phyloP scores from a whole-genome alignment of 495 filamentous ascomycete genomes.

The Immersiella caudata region DNA sequence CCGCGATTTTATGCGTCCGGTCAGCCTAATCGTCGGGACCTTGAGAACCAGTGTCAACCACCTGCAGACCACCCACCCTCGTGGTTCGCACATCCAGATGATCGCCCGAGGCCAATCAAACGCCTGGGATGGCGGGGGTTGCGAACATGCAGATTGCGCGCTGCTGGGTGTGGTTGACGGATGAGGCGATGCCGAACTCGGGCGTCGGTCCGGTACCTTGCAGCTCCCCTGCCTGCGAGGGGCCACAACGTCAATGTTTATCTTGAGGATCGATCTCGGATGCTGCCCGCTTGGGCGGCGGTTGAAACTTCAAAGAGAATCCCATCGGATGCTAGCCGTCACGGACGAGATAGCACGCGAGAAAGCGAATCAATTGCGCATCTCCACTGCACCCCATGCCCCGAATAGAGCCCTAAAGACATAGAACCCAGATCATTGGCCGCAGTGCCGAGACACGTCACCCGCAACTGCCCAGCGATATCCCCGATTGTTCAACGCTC shows the following conservation, averaged over 20 bases:
- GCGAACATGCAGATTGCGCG: neutral
- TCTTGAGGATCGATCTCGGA: neutral
- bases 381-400: neutral
- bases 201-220: slow-evolving; percentile 4
- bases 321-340: neutral
- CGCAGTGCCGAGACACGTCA: neutral
- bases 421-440: neutral
- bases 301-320: neutral
- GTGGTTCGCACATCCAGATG: neutral
- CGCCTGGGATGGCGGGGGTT: slow-evolving; percentile 4
- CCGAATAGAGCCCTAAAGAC: neutral
- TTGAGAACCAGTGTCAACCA: neutral
- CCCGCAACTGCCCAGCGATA: neutral
- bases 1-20: slow-evolving; percentile 13
- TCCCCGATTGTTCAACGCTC: slow-evolving; percentile 1
- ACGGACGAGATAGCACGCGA: neutral
- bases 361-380: neutral
- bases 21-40: slow-evolving; percentile 4
- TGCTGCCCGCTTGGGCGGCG: neutral
- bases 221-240: neutral
- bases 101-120: slow-evolving; percentile 18
- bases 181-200: neutral
- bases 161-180: neutral
- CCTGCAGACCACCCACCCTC: slow-evolving; percentile 6
- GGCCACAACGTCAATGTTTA: neutral